phyloP scores from a whole-genome alignment of 2,329 filamentous ascomycete genomes.

The Penicillium hordei region DNA sequence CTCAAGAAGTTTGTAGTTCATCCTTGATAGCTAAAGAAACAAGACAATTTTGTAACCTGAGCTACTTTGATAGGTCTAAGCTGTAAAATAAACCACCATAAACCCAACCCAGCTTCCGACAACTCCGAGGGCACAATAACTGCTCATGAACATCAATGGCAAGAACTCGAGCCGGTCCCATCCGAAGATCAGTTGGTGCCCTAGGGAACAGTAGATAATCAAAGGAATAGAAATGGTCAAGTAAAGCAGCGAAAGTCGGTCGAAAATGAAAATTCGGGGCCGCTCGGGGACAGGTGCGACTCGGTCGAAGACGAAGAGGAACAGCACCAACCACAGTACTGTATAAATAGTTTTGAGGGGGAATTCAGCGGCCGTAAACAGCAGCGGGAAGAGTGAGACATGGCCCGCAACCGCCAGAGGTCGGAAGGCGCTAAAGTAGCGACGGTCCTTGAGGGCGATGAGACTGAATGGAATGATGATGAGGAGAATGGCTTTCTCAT shows the following conservation, averaged over 20 bases:
- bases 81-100: conserved; percentile 83
- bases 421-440: conserved; percentile 87
- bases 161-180: conserved; percentile 74
- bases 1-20: background rate
- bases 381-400: conserved; percentile 88
- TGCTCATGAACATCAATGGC: conserved; percentile 94
- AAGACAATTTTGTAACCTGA: background rate
- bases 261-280: conserved; percentile 82
- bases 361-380: conserved; percentile 91
- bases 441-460: conserved; percentile 82
- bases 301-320: conserved; percentile 81
- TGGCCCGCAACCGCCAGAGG: conserved; percentile 91
- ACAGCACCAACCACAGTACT: conserved; percentile 83
- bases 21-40: background rate
- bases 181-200: conserved; percentile 83
- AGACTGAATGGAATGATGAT: conserved; percentile 95
- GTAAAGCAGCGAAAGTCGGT: conserved; percentile 86
- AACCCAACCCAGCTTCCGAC: conserved; percentile 95
- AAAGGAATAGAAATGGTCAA: conserved; percentile 86
- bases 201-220: conserved; percentile 80
- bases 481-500: conserved; percentile 93
- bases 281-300: conserved; percentile 79
- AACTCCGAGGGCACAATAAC: conserved; percentile 91
- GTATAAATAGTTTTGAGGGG: conserved; percentile 94
- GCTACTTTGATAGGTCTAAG: conserved; percentile 20